Evolutionary conservation across 73 alveolate species (phyloP).

Genomic region (Paramecium biaurelia): DNA sequence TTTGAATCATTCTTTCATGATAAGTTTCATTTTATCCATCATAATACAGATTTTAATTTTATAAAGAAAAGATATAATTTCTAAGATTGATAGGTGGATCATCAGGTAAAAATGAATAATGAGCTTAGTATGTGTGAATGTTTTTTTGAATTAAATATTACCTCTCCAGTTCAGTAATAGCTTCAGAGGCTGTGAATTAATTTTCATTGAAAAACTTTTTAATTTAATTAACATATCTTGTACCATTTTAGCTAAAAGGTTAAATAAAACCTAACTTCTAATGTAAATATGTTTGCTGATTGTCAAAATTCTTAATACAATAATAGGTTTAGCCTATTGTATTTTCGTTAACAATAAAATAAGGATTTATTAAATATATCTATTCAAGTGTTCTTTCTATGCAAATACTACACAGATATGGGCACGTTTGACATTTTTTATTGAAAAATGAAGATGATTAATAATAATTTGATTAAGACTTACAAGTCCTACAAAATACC

Average conservation of each 20-base stretch:
- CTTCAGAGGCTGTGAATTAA: background rate
- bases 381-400: background rate
- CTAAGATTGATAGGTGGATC: background rate
- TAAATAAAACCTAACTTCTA: background rate
- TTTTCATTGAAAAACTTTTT: background rate
- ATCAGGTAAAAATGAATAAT: background rate
- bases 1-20: background rate
- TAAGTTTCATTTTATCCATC: background rate
- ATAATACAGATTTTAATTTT: background rate
- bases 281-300: background rate
- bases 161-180: background rate
- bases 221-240: background rate
- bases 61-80: background rate
- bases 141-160: background rate
- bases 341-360: background rate
- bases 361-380: background rate
- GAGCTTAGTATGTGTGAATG: background rate
- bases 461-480: background rate
- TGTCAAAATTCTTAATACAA: background rate
- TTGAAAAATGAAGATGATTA: background rate
- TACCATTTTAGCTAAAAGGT: background rate
- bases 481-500: background rate
- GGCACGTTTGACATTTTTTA: background rate
- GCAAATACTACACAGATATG: background rate
- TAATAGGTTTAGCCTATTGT: background rate